Base-by-base conservation (phyloP, 192 early-diverging fungal species). In the Spinellus fusiger region DNA sequence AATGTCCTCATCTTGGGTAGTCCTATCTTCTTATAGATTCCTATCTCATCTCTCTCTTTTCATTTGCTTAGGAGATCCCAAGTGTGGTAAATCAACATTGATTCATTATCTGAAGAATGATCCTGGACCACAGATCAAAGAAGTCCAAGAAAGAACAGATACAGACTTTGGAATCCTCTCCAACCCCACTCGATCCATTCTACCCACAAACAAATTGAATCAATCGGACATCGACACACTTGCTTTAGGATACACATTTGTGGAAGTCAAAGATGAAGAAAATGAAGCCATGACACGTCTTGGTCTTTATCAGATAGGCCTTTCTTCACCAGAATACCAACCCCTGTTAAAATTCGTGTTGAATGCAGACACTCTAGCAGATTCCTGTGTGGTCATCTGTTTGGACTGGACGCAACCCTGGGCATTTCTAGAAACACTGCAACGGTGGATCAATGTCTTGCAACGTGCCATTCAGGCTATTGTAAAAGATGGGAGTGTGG, bases 341-440 rank as follows among this genome's bases (percentile, higher is more conserved):
- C 82, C 82, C 49, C 73, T 92, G 58, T 74, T 94, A 31, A 76
- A 73, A 50, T 88, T 89, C 69, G 89, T 85, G 31, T 68, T 95
- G 47, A 86, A 83, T 60, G 69, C 79, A 32, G 77, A 82, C 20
- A 78, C 88, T 16, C 62, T 93, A 29, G 61, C 79, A 0, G 77
- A 84, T 56, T 77, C 85, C 0, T 69, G 86, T 26, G 84, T 89
- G 0, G 73, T 94, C 0, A 78, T 98, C 51, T 85, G 88, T 46
- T 75, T 98, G 44, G 95, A 98, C 75, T 98, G 95, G 95, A 79
- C 85, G 22, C 77, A 80, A 70, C 95, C 95, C 20, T 94, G 92
- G 91, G 75, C 69, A 27, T 97, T 94, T 74, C 65, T 94, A 62
- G 85, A 87, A 61, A 74, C 84, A 23, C 76, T 94, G 57, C 80